Base-by-base conservation (phyloP, 1,139 yeast genomes). In the Chernovozyma sophiae-reginae region DNA sequence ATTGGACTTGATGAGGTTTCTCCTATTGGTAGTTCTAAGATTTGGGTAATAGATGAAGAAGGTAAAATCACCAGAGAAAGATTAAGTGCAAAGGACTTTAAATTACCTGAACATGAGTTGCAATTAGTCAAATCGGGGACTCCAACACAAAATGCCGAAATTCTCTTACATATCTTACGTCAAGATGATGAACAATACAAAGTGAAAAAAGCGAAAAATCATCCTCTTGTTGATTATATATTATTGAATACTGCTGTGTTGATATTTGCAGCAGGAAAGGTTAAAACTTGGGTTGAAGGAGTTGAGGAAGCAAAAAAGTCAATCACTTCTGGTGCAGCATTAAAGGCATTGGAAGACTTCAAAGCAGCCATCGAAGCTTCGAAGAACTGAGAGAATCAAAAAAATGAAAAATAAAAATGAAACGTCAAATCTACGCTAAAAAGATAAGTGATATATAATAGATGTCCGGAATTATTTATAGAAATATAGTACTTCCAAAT, bases 1-100 rank as follows among this genome's bases (percentile, higher is more conserved):
- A 77, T 86, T 36, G 96, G 96, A 0, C 68, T 92, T 25, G 98
- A 92, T 53, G 98, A 92, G 58, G 85, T 92, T 27, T 83, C 96
- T 1, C 96, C 97, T 1, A 77, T 82, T 30, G 97, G 97, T 0
- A 60, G 66, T 39, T 82, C 97, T 5, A 75, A 77, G 41, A 78
- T 83, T 44, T 92, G 98, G 98, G 66, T 72, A 39, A 76, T 85
- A 11, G 77, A 74, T 44, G 65, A 51, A 17, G 49, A 77, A 35
- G 72, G 71, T 1, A 53, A 58, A 1, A 72, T 72, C 25, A 46
- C 58, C 25, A 53, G 47, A 28, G 53, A 53, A 12, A 49, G 53
- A 45, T 45, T 81, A 23, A 62, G 79, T 7, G 94, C 95, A 1
- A 61, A 64, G 25, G 90, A 85, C 59, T 92, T 92, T 53, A 95